Percentiles rank a stretch among this genome's conserved stretches.
Conservation (phyloP, 257 asterid species). For the Mentha longifolia region DNA sequence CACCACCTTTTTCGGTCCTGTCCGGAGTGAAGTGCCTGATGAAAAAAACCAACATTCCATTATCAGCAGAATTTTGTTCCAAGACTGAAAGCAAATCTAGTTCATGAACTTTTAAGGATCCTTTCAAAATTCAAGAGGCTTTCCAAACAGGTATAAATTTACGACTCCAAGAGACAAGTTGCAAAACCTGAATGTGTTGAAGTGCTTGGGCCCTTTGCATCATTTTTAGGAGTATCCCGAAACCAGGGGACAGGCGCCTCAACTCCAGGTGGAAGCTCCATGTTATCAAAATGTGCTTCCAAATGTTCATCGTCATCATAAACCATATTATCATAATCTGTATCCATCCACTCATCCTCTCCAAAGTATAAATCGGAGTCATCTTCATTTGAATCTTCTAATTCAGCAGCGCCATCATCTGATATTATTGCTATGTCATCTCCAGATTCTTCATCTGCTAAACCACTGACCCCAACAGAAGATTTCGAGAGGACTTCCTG, state of each 20-base stretch:
- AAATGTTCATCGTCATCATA: constrained; percentile 51
- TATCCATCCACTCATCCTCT: constrained; percentile 63
- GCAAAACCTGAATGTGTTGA: constrained; percentile 42
- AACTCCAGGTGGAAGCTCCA: constrained; percentile 83
- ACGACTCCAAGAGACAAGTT: constrained; percentile 31
- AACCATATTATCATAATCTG: constrained; percentile 54
- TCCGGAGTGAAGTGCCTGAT: constrained; percentile 41
- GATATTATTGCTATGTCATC: constrained; percentile 36
- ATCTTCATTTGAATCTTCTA: constrained; percentile 44
- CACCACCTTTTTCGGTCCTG: constrained; percentile 39
- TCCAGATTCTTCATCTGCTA: constrained; percentile 40
- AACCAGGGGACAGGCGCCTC: constrained; percentile 85
- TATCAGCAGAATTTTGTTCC: constrained; percentile 33
- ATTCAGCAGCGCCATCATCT: constrained; percentile 38
- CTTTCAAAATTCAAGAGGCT: constrained; percentile 28
- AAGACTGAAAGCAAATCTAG: constrained; percentile 26
- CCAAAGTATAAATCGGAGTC: constrained; percentile 51
- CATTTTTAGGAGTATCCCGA: constrained; percentile 34
- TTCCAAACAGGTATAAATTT: constrained; percentile 32
- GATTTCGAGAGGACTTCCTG: constrained; percentile 48
- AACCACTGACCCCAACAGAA: constrained; percentile 42
- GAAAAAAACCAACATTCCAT: constrained; percentile 37
- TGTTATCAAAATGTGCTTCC: constrained; percentile 69
- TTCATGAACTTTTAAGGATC: constrained; percentile 38
- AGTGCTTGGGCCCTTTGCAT: constrained; percentile 41